Percentiles rank a stretch among this genome's conserved stretches.
Conservation (phyloP, 371 early-diverging fungal genomes). For the Mortierella sp. region DNA sequence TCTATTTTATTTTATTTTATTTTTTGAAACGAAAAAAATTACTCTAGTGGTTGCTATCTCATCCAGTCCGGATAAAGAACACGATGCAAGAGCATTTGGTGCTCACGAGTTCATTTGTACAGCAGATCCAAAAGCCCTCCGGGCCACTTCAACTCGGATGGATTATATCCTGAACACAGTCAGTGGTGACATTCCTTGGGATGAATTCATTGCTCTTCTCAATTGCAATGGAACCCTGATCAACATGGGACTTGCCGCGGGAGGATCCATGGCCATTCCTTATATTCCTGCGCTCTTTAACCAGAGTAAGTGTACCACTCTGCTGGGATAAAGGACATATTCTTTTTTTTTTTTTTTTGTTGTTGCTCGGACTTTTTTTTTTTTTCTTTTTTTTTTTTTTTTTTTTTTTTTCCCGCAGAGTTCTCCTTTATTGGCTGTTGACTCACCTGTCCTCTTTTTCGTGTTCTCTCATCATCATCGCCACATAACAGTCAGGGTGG, state of each 20-base stretch:
- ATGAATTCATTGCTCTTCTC: conserved; percentile 50
- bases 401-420: background rate
- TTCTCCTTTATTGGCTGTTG: too few relatives aligned
- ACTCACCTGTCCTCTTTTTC: background rate
- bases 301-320: conserved; percentile 24
- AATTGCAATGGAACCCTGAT: conserved; percentile 59
- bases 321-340: background rate
- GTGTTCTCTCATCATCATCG: conserved; percentile 17
- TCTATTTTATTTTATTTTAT: background rate
- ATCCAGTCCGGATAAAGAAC: conserved; percentile 60
- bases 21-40: too few relatives aligned
- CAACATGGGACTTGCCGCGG: conserved; percentile 64
- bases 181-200: conserved; percentile 58
- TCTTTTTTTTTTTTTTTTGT: background rate
- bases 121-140: conserved; percentile 44
- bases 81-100: conserved; percentile 74
- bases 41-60: conserved; percentile 46
- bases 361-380: background rate
- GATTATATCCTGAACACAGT: conserved; percentile 64
- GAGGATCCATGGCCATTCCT: conserved; percentile 35
- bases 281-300: conserved; percentile 49
- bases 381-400: background rate
- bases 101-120: conserved; percentile 65
- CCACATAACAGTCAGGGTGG: conserved; percentile 45
- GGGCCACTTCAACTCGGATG: conserved; percentile 47